Evolutionary conservation across 139 green algal species (phyloP), one percentile per base, ranked within the genome.

Genomic region (Chlamydomonas sp.): DNA sequence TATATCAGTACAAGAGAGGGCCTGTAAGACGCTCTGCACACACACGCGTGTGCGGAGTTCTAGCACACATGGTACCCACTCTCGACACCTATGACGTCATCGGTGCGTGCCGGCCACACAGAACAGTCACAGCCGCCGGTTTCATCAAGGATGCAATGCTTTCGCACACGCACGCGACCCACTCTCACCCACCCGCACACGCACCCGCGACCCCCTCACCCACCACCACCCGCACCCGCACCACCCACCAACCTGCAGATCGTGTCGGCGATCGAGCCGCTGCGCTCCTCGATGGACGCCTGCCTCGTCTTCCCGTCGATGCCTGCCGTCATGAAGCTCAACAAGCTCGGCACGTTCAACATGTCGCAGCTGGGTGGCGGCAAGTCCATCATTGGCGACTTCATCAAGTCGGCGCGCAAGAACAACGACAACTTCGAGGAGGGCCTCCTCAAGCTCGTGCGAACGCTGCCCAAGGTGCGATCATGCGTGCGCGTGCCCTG

Each of bases 281-380:
- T 81, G 59, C 83, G 95, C 28, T 87, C 91, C 22, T 47, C 74
- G 5, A 80, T 99, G 70, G 95, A 99, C 76, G 95, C 95, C 3
- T 96, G 90, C 83, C 84, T 98, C 16, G 84, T 99, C 59, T 99
- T 99, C 88, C 95, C 95, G 48, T 99, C 95, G 64, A 99, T 99
- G 95, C 95, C 95, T 54, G 87, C 84, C 2, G 95, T 99, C 38
- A 99, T 99, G 95, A 84, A 87, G 77, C 83, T 96, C 20, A 99
- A 99, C 90, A 99, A 99, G 90, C 88, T 99, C 69, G 95, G 95
- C 70, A 91, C 90, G 20, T 99, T 99, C 85, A 89, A 80, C 73
- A 97, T 99, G 92, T 70, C 78, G 16, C 92, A 99, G 87, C 92
- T 99, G 72, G 92, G 94, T 0, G 85, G 96, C 83, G 89, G 76